Evolutionary conservation across 2,329 filamentous ascomycete species (phyloP), one percentile per base, ranked within the genome.

Genomic region (Fusarium citri): DNA sequence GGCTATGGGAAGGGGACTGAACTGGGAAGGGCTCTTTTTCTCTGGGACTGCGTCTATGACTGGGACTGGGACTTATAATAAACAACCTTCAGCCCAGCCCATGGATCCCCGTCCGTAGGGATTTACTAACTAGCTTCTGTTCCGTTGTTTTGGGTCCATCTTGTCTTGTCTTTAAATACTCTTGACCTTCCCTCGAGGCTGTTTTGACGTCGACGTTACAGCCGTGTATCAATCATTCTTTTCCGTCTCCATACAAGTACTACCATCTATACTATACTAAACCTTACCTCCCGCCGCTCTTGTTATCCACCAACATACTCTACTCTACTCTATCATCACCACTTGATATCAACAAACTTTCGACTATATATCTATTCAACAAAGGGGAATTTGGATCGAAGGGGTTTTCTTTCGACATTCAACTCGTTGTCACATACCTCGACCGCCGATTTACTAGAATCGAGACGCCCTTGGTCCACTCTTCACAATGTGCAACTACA

Each of bases 401-500:
- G 23, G 43, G 41, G 12, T 40, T 30, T 22, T 46, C 22, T 43
- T 47, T 49, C 37, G 37, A 30, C 31, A 23, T 26, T 15, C 28
- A 20, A 46, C 47, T 53, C 26, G 46, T 34, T 34, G 41, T 31
- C n/a, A 31, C 28, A 30, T n/a, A 49, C 12, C 49, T 43, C 37
- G 37, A 12, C 40, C 43, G 37, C 14, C 49, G 53, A 20, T 61
- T 68, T 54, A 25, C 26, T 53, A 58, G 56, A 43, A 25, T 53
- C 58, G 59, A 55, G 23, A 43, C 28, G 20, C 14, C 23, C 41
- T 49, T 55, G 45, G 30, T 57, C 46, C 40, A 20, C 26, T 46
- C 49, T 60, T 53, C 69, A 80, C 62, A 66, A 85, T 85, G 84
- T 85, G 83, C 78, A 84, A 85, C 76, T 85, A 84, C 74, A 85